Base-by-base conservation (phyloP, 2,329 filamentous ascomycete genomes). In the Arthrinium puccinioides region DNA sequence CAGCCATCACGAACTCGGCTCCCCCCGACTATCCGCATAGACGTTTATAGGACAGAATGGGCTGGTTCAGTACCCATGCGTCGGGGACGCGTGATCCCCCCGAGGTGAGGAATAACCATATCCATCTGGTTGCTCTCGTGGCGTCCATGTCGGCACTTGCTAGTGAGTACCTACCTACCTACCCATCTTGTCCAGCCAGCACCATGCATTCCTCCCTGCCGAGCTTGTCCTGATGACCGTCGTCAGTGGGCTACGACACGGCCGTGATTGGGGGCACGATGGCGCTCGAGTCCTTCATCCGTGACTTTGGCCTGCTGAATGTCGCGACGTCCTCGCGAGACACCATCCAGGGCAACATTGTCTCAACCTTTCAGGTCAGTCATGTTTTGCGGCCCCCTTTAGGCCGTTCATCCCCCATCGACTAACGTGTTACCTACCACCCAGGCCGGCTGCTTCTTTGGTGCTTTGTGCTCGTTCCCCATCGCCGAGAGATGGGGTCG, bases 401-500 rank as follows among this genome's bases (percentile, higher is more conserved):
- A n/a, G n/a, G n/a, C n/a, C n/a, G n/a, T n/a, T n/a, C n/a, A n/a
- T n/a, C n/a, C n/a, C n/a, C n/a, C n/a, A n/a, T n/a, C n/a, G n/a
- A n/a, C n/a, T n/a, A n/a, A n/a, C n/a, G n/a, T 10, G n/a, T 5
- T 6, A 15, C 14, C 18, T 19, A 9, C 11, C 25, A 3, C 15
- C 33, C 70, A 68, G 11, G 72, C 70, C 5, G 73, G 72, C n/a
- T 72, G 71, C 39, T 64, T 72, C 21, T 70, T 76, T 44, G 73
- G 72, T 5, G 63, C 70, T 20, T 58, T 76, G 18, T 67, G 70
- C 54, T 70, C 66, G 39, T 72, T 72, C 14, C 59, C 73, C 21
- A 70, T 72, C 8, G 74, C 74, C 59, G 74, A 78, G 44, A 61
- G 64, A 13, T 63, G 75, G 32, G 74, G 74, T n/a, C 64, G 73